Base-by-base conservation (phyloP, 768 basidiomycete genomes). In the Lactarius psammicola region DNA sequence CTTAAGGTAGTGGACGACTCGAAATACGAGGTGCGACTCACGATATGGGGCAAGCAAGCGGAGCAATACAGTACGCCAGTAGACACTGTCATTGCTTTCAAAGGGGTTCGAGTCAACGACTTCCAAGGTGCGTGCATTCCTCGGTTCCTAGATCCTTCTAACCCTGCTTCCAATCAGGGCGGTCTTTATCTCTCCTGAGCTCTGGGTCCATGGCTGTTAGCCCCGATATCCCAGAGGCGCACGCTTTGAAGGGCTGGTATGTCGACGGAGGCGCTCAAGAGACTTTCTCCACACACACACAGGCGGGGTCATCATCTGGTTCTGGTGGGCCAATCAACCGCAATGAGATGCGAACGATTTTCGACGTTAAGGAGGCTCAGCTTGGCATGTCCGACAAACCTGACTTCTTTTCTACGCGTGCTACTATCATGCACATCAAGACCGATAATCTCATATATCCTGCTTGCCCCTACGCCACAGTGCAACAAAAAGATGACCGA, bases 31-130 rank as follows among this genome's bases (percentile, higher is more conserved):
- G 87, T 93, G 46, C 85, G 93, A 38, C 74, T 98, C 69, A 99
- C 96, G 3, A 80, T 98, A 34, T 99, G 96, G 97, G 97, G 96
- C 28, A 94, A 90, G 75, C 90, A 93, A 75, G 96, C 96, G 0
- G 94, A 98, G 74, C 82, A 83, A 46, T 98, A 86, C 74, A 75
- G 76, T n/a, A 77, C 81, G 6, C 79, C 82, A 13, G 80, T 81
- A 57, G 74, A 82, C 58, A 86, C 92, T 10, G 87, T 98, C 34
- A 83, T 95, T 69, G 96, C 96, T 4, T 92, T 95, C 83, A 97
- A 95, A 77, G 90, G 92, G 28, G 92, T 94, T 69, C 93, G 89
- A 75, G 92, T 98, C 46, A 88, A 93, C 31, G 96, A 98, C 69
- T 99, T 89, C 75, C 88, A 89, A 72, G 94, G 94, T 86, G 70